Percentiles rank a stretch among this genome's conserved stretches.
Conservation (phyloP, 148 eudicot species). For the Rhododendron simsii region DNA sequence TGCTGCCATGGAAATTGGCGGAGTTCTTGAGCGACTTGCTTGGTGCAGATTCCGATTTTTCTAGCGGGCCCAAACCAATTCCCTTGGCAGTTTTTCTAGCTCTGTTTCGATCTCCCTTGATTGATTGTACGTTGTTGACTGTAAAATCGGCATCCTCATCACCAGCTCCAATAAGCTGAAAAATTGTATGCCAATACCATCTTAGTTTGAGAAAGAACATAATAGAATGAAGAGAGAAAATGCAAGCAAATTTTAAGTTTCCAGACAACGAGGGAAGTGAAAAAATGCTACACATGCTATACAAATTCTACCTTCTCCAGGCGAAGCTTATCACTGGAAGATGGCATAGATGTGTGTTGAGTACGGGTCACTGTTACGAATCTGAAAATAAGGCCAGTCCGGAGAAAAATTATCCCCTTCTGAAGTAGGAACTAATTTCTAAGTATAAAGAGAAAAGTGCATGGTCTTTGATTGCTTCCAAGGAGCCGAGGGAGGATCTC, state of each 20-base stretch:
- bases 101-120: constrained; percentile 20
- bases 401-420: not conserved
- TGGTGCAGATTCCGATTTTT: constrained; percentile 15
- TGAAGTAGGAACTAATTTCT: not conserved
- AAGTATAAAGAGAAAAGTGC: not conserved
- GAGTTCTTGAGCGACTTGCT: constrained; percentile 30
- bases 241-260: not conserved
- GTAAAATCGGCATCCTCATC: constrained; percentile 68
- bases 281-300: not conserved
- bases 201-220: not conserved
- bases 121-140: constrained; percentile 24
- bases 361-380: constrained; percentile 82
- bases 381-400: constrained; percentile 33
- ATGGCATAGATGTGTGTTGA: constrained; percentile 81
- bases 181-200: not conserved
- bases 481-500: not conserved
- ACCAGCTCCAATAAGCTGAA: constrained; percentile 68
- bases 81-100: constrained; percentile 26
- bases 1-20: constrained; percentile 19
- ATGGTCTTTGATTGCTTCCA: not conserved
- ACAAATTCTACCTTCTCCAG: constrained; percentile 57
- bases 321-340: constrained; percentile 68
- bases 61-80: constrained; percentile 8
- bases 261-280: not conserved
- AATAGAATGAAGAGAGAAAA: not conserved